Base-by-base conservation (phyloP, 2,329 filamentous ascomycete genomes). In the Pezicula rhizophila region DNA sequence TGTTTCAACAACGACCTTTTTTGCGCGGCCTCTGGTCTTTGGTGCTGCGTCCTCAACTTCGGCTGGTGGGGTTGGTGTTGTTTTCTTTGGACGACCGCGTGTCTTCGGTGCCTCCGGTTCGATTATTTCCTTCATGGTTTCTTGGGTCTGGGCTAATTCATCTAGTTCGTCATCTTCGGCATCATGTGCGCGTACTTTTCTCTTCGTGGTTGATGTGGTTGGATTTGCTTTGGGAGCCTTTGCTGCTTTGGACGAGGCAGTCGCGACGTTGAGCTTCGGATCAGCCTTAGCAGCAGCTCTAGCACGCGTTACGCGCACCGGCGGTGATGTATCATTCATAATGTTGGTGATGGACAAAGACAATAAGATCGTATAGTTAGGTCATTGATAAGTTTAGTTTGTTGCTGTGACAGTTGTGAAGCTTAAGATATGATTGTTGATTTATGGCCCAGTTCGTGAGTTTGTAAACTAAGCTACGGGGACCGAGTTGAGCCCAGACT, bases 221-320 rank as follows among this genome's bases (percentile, higher is more conserved):
- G 61, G 52, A 42, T 52, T 53, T 45, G 57, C 40, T 38, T 55
- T 55, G 46, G 60, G 62, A 17, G 70, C 65, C 60, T 70, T 66
- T 15, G 60, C 28, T 12, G 28, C 57, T 53, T 61, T 75, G 28
- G 75, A 68, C 12, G 74, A 68, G 49, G 76, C 69, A 56, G 76
- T 75, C 52, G 74, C 66, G 52, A 74, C 69, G 51, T 67, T 76
- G 50, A 23, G 67, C 60, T 49, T 72, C 68, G 46, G 57, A 61
- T 31, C 60, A 18, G 60, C 62, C 54, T 68, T 70, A 34, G 69
- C 68, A 42, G 71, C 70, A 50, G 70, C 71, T 57, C 70, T 61
- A 40, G 73, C 70, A 56, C 79, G 75, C 53, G 79, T 82, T 60
- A 81, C 73, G 55, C 79, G 75, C 66, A 80, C 80, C 33, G 78